These are phyloP conservation scores for Pythium guiyangense DNA, from an alignment of 352 stramenopile genomes.

Conservation along the genomic window DNA sequence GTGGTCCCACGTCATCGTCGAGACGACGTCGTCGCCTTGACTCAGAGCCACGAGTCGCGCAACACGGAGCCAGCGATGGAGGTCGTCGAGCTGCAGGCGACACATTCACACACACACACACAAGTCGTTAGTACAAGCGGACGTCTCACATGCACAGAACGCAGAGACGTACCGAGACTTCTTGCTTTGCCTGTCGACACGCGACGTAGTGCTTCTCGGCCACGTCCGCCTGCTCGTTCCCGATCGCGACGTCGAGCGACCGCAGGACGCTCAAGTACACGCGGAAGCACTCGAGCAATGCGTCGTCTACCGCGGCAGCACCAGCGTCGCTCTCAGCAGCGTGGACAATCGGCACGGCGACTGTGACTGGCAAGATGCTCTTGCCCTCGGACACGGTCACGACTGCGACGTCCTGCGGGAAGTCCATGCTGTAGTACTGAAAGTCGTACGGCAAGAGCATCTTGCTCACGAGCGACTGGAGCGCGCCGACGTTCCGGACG, in stretches of 20 bases:
- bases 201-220: slow-evolving; percentile 80
- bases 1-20: slow-evolving; percentile 42
- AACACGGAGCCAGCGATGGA: slow-evolving; percentile 74
- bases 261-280: slow-evolving; percentile 60
- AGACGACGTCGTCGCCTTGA: slow-evolving; percentile 44
- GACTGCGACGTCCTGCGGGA: slow-evolving; percentile 67
- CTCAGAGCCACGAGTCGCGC: slow-evolving; percentile 69
- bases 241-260: slow-evolving; percentile 44
- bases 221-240: slow-evolving; percentile 70
- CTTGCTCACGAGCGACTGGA: slow-evolving; percentile 70
- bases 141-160: background rate
- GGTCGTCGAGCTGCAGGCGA: slow-evolving; percentile 54
- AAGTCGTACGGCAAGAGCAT: slow-evolving; percentile 84
- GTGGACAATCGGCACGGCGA: slow-evolving; percentile 28
- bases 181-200: slow-evolving; percentile 57
- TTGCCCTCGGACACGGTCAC: slow-evolving; percentile 70
- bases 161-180: slow-evolving; percentile 53
- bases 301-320: slow-evolving; percentile 3
- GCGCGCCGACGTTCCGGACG: slow-evolving; percentile 64
- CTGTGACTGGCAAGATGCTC: slow-evolving; percentile 64
- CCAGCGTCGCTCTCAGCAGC: background rate
- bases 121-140: background rate
- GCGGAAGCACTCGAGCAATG: slow-evolving; percentile 57
- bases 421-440: slow-evolving; percentile 82
- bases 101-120: slow-evolving; percentile 3